phyloP scores from a whole-genome alignment of 2,329 filamentous ascomycete species.

The Amesomyces nigricolor region DNA sequence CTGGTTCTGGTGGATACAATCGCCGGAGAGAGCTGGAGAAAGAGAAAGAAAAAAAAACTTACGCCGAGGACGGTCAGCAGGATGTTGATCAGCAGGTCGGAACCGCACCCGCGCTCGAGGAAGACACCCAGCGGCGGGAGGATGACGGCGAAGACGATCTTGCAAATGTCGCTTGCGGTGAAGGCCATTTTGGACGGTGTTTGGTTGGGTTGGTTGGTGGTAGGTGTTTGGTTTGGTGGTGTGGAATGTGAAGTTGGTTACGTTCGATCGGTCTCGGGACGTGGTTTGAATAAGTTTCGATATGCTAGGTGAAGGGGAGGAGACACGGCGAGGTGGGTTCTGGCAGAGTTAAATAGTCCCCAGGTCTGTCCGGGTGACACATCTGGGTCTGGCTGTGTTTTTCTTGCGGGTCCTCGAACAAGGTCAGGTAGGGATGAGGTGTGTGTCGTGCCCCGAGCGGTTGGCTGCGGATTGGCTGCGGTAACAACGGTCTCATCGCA shows the following conservation, averaged over 20 bases:
- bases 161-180: slow-evolving; percentile 55
- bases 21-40: background rate
- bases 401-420: background rate
- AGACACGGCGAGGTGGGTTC: background rate
- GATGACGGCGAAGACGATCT: slow-evolving; percentile 79
- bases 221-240: background rate
- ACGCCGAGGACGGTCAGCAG: slow-evolving; percentile 68
- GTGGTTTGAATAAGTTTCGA: background rate
- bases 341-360: slow-evolving; percentile 9
- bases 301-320: background rate
- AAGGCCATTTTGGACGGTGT: slow-evolving; percentile 47
- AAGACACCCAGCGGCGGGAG: slow-evolving; percentile 89
- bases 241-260: background rate
- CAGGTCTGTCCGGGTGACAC: background rate
- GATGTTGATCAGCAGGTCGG: slow-evolving; percentile 89
- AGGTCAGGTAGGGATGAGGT: background rate
- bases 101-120: slow-evolving; percentile 85
- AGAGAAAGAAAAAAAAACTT: slow-evolving; percentile 26
- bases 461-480: background rate
- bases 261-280: background rate
- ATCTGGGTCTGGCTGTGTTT: background rate
- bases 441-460: background rate
- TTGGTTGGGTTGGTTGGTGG: background rate
- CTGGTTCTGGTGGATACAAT: background rate
- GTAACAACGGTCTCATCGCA: background rate